Evolutionary conservation across 768 basidiomycete species (phyloP).

Genomic region (Hypsizygus marmoreus): DNA sequence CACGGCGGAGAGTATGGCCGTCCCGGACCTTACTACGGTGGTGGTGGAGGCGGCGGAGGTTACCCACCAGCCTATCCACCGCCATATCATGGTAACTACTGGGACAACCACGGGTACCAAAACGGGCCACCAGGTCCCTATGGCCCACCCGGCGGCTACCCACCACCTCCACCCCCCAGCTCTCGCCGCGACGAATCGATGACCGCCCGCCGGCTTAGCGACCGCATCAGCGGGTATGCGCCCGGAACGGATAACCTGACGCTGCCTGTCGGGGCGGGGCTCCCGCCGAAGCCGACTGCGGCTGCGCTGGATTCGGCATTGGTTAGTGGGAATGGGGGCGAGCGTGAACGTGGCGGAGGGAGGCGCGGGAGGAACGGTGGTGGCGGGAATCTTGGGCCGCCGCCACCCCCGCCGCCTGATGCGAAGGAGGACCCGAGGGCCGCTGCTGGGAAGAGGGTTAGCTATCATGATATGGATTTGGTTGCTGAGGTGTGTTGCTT

Average conservation of each 20-base stretch:
- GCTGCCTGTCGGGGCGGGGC: constrained; percentile 66
- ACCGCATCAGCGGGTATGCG: constrained; percentile 80
- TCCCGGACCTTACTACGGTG: constrained; percentile 34
- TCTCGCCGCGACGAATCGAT: constrained; percentile 60
- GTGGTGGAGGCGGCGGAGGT: constrained; percentile 28
- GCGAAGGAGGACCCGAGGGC: constrained; percentile 93
- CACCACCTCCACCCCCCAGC: constrained; percentile 39
- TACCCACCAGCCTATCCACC: constrained; percentile 46
- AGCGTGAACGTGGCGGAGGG: constrained; percentile 38
- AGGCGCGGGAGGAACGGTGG: constrained; percentile 37
- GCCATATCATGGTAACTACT: constrained; percentile 41
- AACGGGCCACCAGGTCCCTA: constrained; percentile 38
- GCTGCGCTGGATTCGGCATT: constrained; percentile 54
- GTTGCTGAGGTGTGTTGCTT: constrained; percentile 67
- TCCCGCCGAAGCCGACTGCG: constrained; percentile 77
- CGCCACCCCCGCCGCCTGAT: constrained; percentile 83
- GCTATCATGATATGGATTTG: constrained; percentile 95
- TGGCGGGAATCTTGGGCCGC: constrained; percentile 47
- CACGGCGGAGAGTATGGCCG: constrained; percentile 39
- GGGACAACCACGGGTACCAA: constrained; percentile 46
- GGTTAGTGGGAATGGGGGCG: constrained; percentile 48
- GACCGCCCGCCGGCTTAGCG: constrained; percentile 69
- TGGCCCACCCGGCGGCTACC: constrained; percentile 33
- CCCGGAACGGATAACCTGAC: constrained; percentile 43
- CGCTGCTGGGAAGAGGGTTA: constrained; percentile 83